Evolutionary conservation across 768 basidiomycete species (phyloP).

Genomic region (Tylopilus balloui): DNA sequence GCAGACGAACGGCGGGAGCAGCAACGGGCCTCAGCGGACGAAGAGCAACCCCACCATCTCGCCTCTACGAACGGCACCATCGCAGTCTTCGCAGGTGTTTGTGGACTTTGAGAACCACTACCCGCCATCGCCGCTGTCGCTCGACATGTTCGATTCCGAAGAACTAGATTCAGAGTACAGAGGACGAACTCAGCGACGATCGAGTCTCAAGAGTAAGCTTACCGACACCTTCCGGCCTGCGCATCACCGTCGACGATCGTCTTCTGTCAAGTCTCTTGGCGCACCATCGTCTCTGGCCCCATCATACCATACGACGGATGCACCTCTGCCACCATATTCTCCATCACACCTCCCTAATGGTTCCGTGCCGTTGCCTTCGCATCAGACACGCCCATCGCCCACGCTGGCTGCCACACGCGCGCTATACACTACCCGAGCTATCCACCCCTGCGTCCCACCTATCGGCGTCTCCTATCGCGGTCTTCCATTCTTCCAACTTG

Average conservation of each 20-base stretch:
- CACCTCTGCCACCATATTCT: conserved; percentile 14
- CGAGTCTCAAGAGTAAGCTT: conserved; percentile 32
- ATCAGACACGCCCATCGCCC: conserved; percentile 22
- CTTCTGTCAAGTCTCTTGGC: conserved; percentile 22
- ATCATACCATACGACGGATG: conserved; percentile 1
- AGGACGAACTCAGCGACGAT: conserved; percentile 27
- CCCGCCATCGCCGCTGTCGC: conserved; percentile 29
- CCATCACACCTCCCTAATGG: conserved; percentile 17
- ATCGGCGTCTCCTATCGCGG: conserved; percentile 60
- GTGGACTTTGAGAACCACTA: conserved; percentile 22
- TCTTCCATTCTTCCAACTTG: conserved; percentile 74
- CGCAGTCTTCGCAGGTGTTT: conserved; percentile 26
- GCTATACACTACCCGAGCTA: conserved; percentile 63
- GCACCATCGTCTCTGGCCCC: conserved; percentile 20
- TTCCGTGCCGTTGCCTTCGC: conserved; percentile 5
- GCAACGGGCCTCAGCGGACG: conserved; percentile 32
- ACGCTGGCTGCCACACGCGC: conserved; percentile 36
- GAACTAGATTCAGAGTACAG: conserved; percentile 25
- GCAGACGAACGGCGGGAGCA: conserved; percentile 12
- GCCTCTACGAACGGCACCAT: conserved; percentile 18
- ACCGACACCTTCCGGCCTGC: conserved; percentile 30
- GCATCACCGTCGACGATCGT: conserved; percentile 34
- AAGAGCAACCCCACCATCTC: conserved; percentile 49
- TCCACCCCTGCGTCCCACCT: conserved; percentile 67
- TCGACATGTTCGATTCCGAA: conserved; percentile 22